Evolutionary conservation across 2,329 filamentous ascomycete genomes (phyloP), one percentile per base, ranked within the genome.

Genomic region (Ophiostoma ips): DNA sequence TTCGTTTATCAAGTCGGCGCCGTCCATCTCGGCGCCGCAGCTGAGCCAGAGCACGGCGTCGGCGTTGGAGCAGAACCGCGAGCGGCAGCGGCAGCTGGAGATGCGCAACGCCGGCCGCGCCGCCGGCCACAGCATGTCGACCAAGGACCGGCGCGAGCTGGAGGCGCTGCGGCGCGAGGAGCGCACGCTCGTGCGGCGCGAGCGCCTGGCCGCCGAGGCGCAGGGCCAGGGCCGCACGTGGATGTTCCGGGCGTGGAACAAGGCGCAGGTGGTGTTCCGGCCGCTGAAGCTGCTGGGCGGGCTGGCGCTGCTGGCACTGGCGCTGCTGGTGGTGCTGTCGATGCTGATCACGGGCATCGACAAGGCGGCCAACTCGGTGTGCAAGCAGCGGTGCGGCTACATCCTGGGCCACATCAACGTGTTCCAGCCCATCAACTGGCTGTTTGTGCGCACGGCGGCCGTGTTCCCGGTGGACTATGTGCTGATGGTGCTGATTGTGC

Each of bases 291-390:
- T 96, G 38, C 65, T 96, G 13, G 84, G 87, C 2, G 92, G 92
- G 13, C 71, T 95, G 46, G 58, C 94, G 0, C 69, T 96, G 3
- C 73, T 95, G 31, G 57, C 87, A 2, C 63, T 95, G 19, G 75
- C 86, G 0, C 66, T 95, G 13, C 57, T 94, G 38, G 75, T 94
- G 57, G 94, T 87, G 76, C 76, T 83, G 9, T 94, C 87, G 12
- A 96, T 98, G 87, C 76, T 96, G 58, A 84, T 96, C 62, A 96
- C 90, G 0, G 84, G 81, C 57, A 88, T 96, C 60, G 92, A 98
- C 75, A 96, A 96, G 70, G 87, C 88, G 34, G 89, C 84, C 65
- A 95, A 96, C 69, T 95, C 89, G 3, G 71, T 94, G 55, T 98
- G 92, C 76, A 90, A 92, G 64, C 72, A 81, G 52, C 81, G 79